Conservation (phyloP, 495 filamentous ascomycete species). For the Cetradonia linearis region DNA sequence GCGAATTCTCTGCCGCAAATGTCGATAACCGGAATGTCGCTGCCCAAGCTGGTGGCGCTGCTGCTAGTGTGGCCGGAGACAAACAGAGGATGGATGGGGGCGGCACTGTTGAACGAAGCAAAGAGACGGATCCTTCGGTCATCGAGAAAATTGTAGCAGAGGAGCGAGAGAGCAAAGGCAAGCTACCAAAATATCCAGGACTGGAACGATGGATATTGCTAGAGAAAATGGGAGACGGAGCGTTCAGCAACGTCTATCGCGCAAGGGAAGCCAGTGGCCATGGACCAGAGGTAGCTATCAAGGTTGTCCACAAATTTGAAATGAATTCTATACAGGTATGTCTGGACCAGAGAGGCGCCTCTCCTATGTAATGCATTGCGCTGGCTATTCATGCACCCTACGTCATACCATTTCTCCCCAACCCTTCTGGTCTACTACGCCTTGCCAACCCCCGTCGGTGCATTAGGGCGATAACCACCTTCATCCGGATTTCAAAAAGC, state of each 20-base stretch:
- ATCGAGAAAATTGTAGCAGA: slow-evolving; percentile 82
- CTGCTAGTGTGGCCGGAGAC: slow-evolving; percentile 43
- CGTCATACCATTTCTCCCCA: slow-evolving; percentile 21
- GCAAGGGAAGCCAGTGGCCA: slow-evolving; percentile 62
- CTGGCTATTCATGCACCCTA: slow-evolving; percentile 12
- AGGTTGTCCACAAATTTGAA: slow-evolving; percentile 96
- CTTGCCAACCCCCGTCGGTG: slow-evolving; percentile 34
- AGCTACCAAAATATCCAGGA: slow-evolving; percentile 84
- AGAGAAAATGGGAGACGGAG: slow-evolving; percentile 98
- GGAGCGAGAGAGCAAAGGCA: slow-evolving; percentile 72
- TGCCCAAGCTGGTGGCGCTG: slow-evolving; percentile 51
- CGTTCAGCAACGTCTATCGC: slow-evolving; percentile 96
- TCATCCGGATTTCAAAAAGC: slow-evolving; percentile 91
- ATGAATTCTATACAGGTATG: slow-evolving; percentile 97
- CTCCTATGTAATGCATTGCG: slow-evolving; percentile 23
- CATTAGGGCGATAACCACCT: slow-evolving; percentile 72
- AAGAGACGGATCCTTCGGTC: slow-evolving; percentile 50
- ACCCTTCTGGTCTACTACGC: slow-evolving; percentile 21
- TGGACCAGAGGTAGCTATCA: slow-evolving; percentile 82
- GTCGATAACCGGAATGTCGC: slow-evolving; percentile 52
- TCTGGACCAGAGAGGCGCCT: slow-evolving; percentile 28
- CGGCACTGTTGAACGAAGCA: slow-evolving; percentile 33
- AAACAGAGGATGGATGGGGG: slow-evolving; percentile 36
- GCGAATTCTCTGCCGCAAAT: slow-evolving; percentile 46
- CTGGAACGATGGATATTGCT: slow-evolving; percentile 80